These are phyloP conservation scores for Hypoxylon lienhwacheense DNA, from an alignment of 495 filamentous ascomycete species.

Conservation along the genomic window DNA sequence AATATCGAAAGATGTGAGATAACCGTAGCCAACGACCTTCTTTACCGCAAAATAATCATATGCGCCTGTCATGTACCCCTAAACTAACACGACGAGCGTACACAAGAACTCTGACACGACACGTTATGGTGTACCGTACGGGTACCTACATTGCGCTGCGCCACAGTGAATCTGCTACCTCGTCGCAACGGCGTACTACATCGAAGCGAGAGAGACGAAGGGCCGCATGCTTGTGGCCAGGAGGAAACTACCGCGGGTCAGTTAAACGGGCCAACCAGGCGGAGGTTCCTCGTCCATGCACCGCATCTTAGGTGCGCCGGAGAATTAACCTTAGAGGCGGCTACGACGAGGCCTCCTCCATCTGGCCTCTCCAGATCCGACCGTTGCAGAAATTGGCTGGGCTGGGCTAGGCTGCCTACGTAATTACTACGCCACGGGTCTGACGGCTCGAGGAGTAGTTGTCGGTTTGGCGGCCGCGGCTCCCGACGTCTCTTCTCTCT, in stretches of 20 bases:
- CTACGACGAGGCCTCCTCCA: slow-evolving; percentile 29
- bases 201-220: slow-evolving; percentile 6
- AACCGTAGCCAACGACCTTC: slow-evolving; percentile 21
- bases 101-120: slow-evolving; percentile 5
- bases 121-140: slow-evolving; percentile 18
- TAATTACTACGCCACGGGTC: slow-evolving; percentile 33
- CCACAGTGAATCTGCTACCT: slow-evolving; percentile 6
- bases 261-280: slow-evolving; percentile 29
- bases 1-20: slow-evolving; percentile 19
- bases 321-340: slow-evolving; percentile 35
- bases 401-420: slow-evolving; percentile 22
- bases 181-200: slow-evolving; percentile 16
- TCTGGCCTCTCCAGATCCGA: slow-evolving; percentile 26
- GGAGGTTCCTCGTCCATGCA: slow-evolving; percentile 24
- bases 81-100: slow-evolving; percentile 6
- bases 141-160: slow-evolving; percentile 30
- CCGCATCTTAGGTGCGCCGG: slow-evolving; percentile 30
- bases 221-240: slow-evolving; percentile 26
- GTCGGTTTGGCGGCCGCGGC: not conserved
- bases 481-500: slow-evolving; percentile 6
- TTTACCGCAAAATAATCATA: slow-evolving; percentile 15
- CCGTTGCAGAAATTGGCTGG: slow-evolving; percentile 21
- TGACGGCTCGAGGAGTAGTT: slow-evolving; percentile 20
- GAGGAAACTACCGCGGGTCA: slow-evolving; percentile 30
- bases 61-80: slow-evolving; percentile 7